A percentile compares a stretch with the other conserved stretches of the same genome.
These are phyloP conservation scores for Evansstolkia leycettana DNA, from an alignment of 495 filamentous ascomycete species.

Conservation along the genomic window DNA sequence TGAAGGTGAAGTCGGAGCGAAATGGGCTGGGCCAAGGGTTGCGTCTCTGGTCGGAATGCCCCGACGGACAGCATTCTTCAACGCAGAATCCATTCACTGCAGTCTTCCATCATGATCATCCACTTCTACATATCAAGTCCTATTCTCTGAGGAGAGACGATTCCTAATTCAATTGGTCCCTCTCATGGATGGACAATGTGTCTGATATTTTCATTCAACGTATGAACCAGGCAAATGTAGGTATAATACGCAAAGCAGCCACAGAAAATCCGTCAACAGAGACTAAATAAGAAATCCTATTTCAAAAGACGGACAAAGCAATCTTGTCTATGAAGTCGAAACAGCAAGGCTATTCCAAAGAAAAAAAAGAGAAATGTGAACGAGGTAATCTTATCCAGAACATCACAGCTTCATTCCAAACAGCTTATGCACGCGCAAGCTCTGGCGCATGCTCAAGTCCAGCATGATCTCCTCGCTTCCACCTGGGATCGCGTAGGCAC, in stretches of 20 bases:
- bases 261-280: no score
- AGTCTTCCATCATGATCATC: not conserved
- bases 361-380: conserved; percentile 3
- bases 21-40: conserved; percentile 1
- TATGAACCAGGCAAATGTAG: no score
- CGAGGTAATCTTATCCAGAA: not conserved
- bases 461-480: conserved; percentile 98
- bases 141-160: no score
- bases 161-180: no score
- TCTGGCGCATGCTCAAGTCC: conserved; percentile 90
- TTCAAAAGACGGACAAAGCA: no score
- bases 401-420: conserved; percentile 90
- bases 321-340: no score
- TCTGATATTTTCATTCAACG: no score
- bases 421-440: conserved; percentile 75
- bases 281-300: no score
- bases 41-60: conserved; percentile 7
- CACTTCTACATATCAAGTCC: no score
- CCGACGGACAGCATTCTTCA: conserved; percentile 1
- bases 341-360: no score
- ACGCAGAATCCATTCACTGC: not conserved
- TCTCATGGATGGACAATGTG: no score
- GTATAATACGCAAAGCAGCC: no score
- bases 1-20: not conserved
- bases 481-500: conserved; percentile 94